Percentiles rank a stretch among this genome's conserved stretches.
Evolutionary conservation across 805 yeast species (phyloP).

Genomic region (Candida chilensis): DNA sequence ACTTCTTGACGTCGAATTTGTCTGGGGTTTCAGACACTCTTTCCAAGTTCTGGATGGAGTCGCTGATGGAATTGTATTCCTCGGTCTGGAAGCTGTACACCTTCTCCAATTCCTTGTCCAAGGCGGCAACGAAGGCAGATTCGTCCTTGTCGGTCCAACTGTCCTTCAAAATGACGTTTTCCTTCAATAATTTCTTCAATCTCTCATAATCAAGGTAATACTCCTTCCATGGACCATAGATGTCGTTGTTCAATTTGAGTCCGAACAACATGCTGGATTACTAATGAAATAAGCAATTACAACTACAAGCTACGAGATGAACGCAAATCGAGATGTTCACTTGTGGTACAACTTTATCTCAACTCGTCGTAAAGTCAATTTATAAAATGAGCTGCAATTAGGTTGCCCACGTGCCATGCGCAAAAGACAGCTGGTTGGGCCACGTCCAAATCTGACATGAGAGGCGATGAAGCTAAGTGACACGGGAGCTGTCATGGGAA

Average conservation of each 20-base stretch:
- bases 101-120: conserved; percentile 67
- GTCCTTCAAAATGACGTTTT: conserved; percentile 40
- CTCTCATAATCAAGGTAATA: conserved; percentile 59
- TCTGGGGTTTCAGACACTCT: conserved; percentile 32
- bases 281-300: no score
- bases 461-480: no score
- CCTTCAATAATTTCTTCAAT: conserved; percentile 61
- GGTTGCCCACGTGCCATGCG: no score
- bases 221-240: conserved; percentile 82
- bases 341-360: no score
- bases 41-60: conserved; percentile 58
- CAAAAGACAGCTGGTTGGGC: no score
- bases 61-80: conserved; percentile 61
- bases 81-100: conserved; percentile 65
- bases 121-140: conserved; percentile 51
- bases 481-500: no score
- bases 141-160: conserved; percentile 70
- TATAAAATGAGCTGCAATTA: no score
- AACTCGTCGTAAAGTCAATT: no score
- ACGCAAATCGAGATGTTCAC: no score
- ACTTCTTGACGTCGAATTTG: conserved; percentile 46
- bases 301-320: no score
- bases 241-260: conserved; percentile 70
- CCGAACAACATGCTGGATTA: conserved; percentile 79
- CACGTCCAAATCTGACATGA: no score